phyloP scores from a whole-genome alignment of 2,329 filamentous ascomycete genomes.

The Cytospora chrysosperma region DNA sequence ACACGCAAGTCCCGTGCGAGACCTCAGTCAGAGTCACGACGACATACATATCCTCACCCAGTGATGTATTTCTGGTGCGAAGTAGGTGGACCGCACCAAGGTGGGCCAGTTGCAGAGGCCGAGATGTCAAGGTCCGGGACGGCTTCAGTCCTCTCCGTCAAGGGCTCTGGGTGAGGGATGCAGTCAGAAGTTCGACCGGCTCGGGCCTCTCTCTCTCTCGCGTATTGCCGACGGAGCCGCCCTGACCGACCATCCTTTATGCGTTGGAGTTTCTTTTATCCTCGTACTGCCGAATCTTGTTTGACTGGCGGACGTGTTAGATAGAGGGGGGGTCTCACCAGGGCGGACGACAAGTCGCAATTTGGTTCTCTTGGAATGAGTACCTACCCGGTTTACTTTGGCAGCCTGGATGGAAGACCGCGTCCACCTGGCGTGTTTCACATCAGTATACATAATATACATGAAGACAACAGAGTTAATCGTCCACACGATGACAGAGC shows the following conservation, averaged over 20 bases:
- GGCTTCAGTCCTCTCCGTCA: too few relatives aligned
- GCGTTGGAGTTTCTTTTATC: background rate
- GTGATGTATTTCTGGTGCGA: too few relatives aligned
- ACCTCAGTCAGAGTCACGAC: too few relatives aligned
- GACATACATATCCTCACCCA: too few relatives aligned
- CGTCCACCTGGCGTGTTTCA: conserved; percentile 12
- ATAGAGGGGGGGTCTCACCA: background rate
- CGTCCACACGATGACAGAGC: background rate
- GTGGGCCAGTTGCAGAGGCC: too few relatives aligned
- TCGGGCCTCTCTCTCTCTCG: too few relatives aligned
- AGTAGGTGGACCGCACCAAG: too few relatives aligned
- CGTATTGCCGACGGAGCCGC: background rate
- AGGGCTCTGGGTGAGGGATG: background rate
- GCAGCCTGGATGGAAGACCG: conserved; percentile 24
- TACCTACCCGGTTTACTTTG: conserved; percentile 23
- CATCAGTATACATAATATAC: background rate
- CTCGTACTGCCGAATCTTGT: conserved; percentile 12
- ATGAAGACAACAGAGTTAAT: too few relatives aligned
- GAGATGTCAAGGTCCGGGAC: too few relatives aligned
- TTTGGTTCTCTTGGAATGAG: background rate
- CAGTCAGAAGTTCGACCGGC: background rate
- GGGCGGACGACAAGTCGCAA: background rate
- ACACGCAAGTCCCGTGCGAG: too few relatives aligned
- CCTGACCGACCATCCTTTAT: background rate
- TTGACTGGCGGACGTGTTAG: conserved; percentile 12